These are phyloP conservation scores for Porphyridium purpureum DNA, from an alignment of 23 red algal species.

Conservation along the genomic window DNA sequence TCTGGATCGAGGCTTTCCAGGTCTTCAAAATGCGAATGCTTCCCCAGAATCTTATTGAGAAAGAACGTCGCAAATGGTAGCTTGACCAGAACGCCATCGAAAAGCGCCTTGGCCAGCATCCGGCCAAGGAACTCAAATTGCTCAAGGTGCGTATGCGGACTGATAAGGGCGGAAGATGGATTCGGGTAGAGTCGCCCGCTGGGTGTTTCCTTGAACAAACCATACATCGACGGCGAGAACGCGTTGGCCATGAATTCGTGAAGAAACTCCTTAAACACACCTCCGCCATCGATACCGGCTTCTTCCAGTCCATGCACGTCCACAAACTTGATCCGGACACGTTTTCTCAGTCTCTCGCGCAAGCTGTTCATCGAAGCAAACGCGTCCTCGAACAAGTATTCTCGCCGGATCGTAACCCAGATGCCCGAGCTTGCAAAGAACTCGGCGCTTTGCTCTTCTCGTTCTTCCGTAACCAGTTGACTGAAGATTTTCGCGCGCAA, in stretches of 20 bases:
- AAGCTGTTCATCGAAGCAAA: slow-evolving; percentile 41
- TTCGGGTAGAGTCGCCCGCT: slow-evolving; percentile 78
- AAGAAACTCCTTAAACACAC: slow-evolving; percentile 99
- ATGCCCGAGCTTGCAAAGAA: slow-evolving; percentile 26
- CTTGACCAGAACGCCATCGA: slow-evolving; percentile 75
- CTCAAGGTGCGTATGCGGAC: slow-evolving; percentile 27
- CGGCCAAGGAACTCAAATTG: slow-evolving; percentile 88
- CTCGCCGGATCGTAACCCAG: slow-evolving; percentile 69
- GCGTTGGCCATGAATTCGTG: slow-evolving; percentile 54
- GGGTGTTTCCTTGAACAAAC: slow-evolving; percentile 67
- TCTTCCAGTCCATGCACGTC: slow-evolving; percentile 95
- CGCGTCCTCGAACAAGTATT: slow-evolving; percentile 80
- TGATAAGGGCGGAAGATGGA: slow-evolving; percentile 44
- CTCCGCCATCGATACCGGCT: slow-evolving; percentile 91
- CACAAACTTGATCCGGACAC: slow-evolving; percentile 82
- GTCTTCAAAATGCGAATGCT: slow-evolving; percentile 61
- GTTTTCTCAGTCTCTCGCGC: slow-evolving; percentile 11
- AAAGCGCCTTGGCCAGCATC: slow-evolving; percentile 87
- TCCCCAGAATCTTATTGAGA: slow-evolving; percentile 54
- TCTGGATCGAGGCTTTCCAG: slow-evolving; percentile 74
- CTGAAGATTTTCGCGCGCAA: slow-evolving; percentile 66
- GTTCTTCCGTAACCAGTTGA: slow-evolving; percentile 40
- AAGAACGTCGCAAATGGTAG: slow-evolving; percentile 85
- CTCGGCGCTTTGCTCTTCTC: slow-evolving; percentile 19
- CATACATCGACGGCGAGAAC: slow-evolving; percentile 78